Percentiles rank a stretch among this genome's conserved stretches.
These are phyloP conservation scores for Brassica napus DNA, from an alignment of 345 rosid species.

Conservation along the genomic window Da-Ae NC_063445.1:58112001-58112500, in stretches of 20 bases:
- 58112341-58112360: neutral
- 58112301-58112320: neutral
- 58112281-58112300: neutral
- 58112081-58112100: constrained; percentile 17
- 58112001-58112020: constrained; percentile 16
- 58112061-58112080: constrained; percentile 9
- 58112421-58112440: neutral
- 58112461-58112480: neutral
- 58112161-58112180: constrained; percentile 16
- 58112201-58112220: constrained; percentile 43
- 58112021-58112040: neutral
- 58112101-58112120: constrained; percentile 14
- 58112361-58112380: neutral
- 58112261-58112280: neutral
- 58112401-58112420: neutral
- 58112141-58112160: constrained; percentile 23
- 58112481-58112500: neutral
- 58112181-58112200: constrained; percentile 37
- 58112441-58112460: neutral
- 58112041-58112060: constrained; percentile 30
- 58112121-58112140: constrained; percentile 9
- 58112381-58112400: neutral
- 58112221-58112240: constrained; percentile 13
- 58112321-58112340: neutral
- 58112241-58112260: neutral